phyloP scores from a whole-genome alignment of 305 asterid genomes.

The Fraxinus velutina region DNA sequence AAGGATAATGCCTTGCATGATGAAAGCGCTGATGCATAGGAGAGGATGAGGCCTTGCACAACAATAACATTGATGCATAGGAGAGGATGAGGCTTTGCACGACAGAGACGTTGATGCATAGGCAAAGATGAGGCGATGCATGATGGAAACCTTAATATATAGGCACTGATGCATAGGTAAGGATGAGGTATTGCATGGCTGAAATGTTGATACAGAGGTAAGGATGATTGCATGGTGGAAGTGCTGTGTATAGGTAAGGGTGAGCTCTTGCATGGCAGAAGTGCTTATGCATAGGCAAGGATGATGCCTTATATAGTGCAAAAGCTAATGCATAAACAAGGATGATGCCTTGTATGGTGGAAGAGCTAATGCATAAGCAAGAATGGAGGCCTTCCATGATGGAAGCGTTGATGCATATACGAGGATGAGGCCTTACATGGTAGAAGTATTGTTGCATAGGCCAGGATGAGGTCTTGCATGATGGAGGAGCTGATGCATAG shows the following conservation, averaged over 20 bases:
- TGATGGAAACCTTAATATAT: too few species aligned
- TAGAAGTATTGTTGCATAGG: neutral
- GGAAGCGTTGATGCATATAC: neutral
- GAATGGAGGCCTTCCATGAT: neutral
- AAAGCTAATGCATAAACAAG: neutral
- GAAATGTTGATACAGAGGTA: too few species aligned
- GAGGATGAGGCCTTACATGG: neutral
- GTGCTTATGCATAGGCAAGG: neutral
- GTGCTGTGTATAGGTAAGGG: too few species aligned
- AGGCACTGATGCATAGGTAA: too few species aligned
- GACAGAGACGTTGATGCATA: neutral
- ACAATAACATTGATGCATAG: neutral
- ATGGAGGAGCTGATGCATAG: neutral
- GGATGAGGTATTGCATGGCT: too few species aligned
- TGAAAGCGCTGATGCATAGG: neutral
- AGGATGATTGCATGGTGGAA: too few species aligned
- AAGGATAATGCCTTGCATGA: neutral
- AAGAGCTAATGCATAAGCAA: neutral
- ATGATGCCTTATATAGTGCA: neutral
- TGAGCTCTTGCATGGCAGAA: too few species aligned
- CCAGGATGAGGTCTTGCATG: neutral
- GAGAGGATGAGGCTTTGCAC: neutral
- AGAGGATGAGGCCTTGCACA: neutral
- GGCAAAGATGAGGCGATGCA: too few species aligned
- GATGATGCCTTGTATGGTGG: neutral